Conservation (phyloP, 305 asterid species). For the Coffea humblotiana region DNA sequence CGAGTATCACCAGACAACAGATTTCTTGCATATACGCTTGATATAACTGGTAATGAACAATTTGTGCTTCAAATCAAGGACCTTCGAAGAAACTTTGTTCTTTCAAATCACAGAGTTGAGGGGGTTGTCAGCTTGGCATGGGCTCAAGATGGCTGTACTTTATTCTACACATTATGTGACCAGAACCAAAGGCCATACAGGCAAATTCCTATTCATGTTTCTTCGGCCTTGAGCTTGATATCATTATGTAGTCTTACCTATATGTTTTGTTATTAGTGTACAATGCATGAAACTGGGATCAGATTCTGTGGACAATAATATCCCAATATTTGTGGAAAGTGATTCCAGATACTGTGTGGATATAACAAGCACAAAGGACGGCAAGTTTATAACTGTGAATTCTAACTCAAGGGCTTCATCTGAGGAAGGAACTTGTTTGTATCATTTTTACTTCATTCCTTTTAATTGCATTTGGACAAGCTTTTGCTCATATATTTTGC, state of each 20-base stretch:
- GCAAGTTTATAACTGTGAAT: conserved; percentile 88
- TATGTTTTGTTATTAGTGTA: conserved; percentile 50
- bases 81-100: conserved; percentile 43
- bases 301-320: conserved; percentile 39
- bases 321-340: conserved; percentile 58
- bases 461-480: conserved; percentile 13
- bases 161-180: conserved; percentile 76
- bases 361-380: conserved; percentile 88
- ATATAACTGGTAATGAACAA: conserved; percentile 67
- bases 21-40: conserved; percentile 84
- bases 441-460: conserved; percentile 29
- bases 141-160: conserved; percentile 69
- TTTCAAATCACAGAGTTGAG: conserved; percentile 47
- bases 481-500: conserved; percentile 20
- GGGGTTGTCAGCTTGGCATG: conserved; percentile 95
- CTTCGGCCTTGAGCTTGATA: conserved; percentile 13
- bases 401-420: conserved; percentile 98
- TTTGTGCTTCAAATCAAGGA: conserved; percentile 83
- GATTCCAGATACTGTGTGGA: conserved; percentile 88
- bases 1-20: conserved; percentile 85
- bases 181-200: conserved; percentile 88
- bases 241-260: conserved; percentile 28
- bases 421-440: conserved; percentile 79
- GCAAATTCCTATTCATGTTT: conserved; percentile 37
- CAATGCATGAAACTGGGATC: conserved; percentile 60